Conservation (phyloP, 176 grass and related monocot genomes). For the Carex littledalei region DNA sequence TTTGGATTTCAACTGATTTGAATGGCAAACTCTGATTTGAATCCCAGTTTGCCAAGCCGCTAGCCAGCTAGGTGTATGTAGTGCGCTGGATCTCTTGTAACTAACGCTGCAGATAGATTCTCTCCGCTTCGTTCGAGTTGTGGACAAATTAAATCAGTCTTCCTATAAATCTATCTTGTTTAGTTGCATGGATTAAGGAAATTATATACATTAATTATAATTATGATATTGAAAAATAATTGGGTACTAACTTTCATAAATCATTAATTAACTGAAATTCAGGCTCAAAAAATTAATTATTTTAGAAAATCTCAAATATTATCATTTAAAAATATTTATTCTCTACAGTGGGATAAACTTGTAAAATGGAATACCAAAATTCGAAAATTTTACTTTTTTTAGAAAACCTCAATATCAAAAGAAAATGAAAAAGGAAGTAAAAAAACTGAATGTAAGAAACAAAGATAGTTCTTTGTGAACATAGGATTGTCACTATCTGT, state of each 20-base stretch:
- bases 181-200: too few species aligned
- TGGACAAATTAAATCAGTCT: too few species aligned
- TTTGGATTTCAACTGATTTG: too few species aligned
- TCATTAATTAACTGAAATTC: not conserved
- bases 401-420: not conserved
- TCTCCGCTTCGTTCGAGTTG: too few species aligned
- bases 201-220: too few species aligned
- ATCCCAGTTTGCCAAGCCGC: not conserved
- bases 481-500: too few species aligned
- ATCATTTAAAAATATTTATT: not conserved
- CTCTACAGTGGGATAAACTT: not conserved
- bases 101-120: not conserved
- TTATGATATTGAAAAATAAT: too few species aligned
- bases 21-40: too few species aligned
- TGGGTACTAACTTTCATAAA: not conserved
- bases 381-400: not conserved
- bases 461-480: too few species aligned
- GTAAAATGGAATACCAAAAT: not conserved
- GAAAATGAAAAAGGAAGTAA: not conserved
- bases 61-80: not conserved
- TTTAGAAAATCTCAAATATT: not conserved
- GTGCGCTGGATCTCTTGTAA: not conserved
- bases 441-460: too few species aligned
- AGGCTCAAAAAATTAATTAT: not conserved
- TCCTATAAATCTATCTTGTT: too few species aligned